A percentile compares a stretch with the other conserved stretches of the same genome.
Evolutionary conservation across 2,329 filamentous ascomycete species (phyloP).

Genomic region (Dryadomyces quercus-mongolicae): DNA sequence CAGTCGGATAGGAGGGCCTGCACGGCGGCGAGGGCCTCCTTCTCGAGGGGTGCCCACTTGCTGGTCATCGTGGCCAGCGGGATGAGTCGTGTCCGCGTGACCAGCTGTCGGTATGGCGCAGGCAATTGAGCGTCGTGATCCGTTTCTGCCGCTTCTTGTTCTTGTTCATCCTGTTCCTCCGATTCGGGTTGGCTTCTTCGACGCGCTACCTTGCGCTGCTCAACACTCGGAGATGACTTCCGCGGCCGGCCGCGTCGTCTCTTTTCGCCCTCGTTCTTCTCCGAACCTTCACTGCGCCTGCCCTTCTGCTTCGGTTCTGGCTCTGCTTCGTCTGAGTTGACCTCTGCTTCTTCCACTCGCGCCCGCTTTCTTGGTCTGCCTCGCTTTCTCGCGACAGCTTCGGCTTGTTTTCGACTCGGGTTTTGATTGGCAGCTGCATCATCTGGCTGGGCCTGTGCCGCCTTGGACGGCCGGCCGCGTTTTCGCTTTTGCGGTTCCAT

Average conservation of each 20-base stretch:
- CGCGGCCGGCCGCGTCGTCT: neutral
- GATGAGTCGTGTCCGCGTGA: slow-evolving; percentile 37
- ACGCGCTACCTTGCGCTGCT: too few species aligned
- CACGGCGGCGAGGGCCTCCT: slow-evolving; percentile 42
- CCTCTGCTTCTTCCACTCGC: neutral
- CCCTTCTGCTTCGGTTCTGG: neutral
- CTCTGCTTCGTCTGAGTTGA: neutral
- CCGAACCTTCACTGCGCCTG: too few species aligned
- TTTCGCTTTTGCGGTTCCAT: neutral
- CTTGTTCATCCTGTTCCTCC: neutral
- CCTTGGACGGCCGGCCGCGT: neutral
- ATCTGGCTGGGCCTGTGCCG: neutral
- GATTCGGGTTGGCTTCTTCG: neutral
- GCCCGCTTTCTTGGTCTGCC: neutral
- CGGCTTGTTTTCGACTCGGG: neutral
- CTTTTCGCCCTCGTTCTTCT: neutral
- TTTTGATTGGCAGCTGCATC: too few species aligned
- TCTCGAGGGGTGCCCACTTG: slow-evolving; percentile 52
- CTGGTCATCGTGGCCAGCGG: slow-evolving; percentile 53
- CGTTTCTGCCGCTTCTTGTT: neutral
- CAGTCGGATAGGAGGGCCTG: slow-evolving; percentile 43
- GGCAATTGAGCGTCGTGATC: neutral
- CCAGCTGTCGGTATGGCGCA: slow-evolving; percentile 34
- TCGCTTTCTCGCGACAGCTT: neutral
- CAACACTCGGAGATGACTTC: neutral